These are phyloP conservation scores for Auriscalpium microsporum DNA, from an alignment of 768 basidiomycete species.

Conservation along the genomic window DNA sequence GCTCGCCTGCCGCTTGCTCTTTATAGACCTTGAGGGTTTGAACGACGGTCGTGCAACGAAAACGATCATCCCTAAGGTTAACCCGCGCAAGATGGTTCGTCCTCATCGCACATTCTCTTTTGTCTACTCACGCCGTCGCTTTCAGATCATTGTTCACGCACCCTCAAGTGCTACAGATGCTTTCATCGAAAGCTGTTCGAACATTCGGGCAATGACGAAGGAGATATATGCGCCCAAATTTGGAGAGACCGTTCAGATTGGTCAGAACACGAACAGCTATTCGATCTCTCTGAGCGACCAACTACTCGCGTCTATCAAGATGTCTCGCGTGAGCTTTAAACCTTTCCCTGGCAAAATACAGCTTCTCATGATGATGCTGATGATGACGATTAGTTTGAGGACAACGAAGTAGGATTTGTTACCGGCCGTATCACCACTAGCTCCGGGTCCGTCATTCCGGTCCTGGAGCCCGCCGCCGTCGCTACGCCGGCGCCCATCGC, in stretches of 20 bases:
- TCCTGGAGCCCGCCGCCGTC: constrained; percentile 53
- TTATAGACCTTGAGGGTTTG: constrained; percentile 92
- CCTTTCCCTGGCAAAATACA: background rate
- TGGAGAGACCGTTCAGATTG: constrained; percentile 81
- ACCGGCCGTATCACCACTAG: constrained; percentile 80
- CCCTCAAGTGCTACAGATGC: constrained; percentile 54
- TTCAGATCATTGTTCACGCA: constrained; percentile 85
- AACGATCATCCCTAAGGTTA: constrained; percentile 92
- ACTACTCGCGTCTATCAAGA: constrained; percentile 65
- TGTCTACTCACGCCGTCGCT: constrained; percentile 1
- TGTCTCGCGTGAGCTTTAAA: constrained; percentile 67
- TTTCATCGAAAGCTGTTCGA: constrained; percentile 72
- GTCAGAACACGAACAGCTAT: constrained; percentile 92
- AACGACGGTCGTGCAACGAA: constrained; percentile 97
- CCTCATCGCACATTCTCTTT: background rate
- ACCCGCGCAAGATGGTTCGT: constrained; percentile 88
- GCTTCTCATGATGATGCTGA: constrained; percentile 1
- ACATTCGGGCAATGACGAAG: constrained; percentile 84
- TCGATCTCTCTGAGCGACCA: constrained; percentile 91
- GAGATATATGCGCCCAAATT: constrained; percentile 77
- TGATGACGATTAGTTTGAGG: constrained; percentile 66
- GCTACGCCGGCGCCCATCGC: background rate
- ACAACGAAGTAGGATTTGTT: constrained; percentile 93
- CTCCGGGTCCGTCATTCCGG: constrained; percentile 82
- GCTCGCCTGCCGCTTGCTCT: constrained; percentile 78